Evolutionary conservation across 176 grass and related monocot species (phyloP).

Genomic region (Tuctoria greenei): DNA sequence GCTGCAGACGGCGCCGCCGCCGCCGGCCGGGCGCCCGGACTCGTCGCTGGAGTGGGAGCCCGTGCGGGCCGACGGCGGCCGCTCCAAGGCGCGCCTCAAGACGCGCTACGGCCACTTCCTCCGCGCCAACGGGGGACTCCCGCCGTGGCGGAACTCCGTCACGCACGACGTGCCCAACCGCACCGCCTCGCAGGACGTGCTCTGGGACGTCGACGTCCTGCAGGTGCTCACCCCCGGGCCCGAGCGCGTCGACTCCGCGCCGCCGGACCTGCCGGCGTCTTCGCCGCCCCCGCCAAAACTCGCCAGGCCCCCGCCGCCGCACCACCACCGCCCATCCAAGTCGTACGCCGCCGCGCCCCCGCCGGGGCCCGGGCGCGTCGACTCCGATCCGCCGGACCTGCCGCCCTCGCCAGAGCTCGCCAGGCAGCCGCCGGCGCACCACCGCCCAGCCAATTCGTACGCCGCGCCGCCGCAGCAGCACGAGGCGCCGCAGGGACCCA

Average conservation of each 20-base stretch:
- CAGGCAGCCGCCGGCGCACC: conserved; percentile 12
- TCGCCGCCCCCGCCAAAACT: conserved; percentile 36
- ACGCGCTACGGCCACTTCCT: conserved; percentile 53
- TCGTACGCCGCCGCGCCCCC: background rate
- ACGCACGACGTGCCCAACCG: conserved; percentile 81
- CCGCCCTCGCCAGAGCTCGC: conserved; percentile 23
- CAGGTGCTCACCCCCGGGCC: conserved; percentile 54
- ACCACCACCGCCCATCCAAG: conserved; percentile 32
- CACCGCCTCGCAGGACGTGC: conserved; percentile 65
- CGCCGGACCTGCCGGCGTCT: background rate
- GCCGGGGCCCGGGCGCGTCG: background rate
- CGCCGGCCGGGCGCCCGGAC: conserved; percentile 37
- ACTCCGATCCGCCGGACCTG: background rate
- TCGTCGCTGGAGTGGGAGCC: conserved; percentile 81
- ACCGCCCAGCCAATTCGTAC: conserved; percentile 25
- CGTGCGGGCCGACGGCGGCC: conserved; percentile 55
- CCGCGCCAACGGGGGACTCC: conserved; percentile 65
- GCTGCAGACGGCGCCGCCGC: conserved; percentile 47
- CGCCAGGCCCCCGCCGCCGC: conserved; percentile 16
- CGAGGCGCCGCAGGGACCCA: background rate
- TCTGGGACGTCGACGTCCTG: conserved; percentile 92
- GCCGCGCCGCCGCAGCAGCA: background rate
- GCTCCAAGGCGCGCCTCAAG: conserved; percentile 56
- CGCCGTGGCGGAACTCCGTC: conserved; percentile 88
- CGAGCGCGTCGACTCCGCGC: background rate